Evolutionary conservation across 495 filamentous ascomycete genomes (phyloP), one percentile per base, ranked within the genome.

Genomic region (Annulohypoxylon stygium): DNA sequence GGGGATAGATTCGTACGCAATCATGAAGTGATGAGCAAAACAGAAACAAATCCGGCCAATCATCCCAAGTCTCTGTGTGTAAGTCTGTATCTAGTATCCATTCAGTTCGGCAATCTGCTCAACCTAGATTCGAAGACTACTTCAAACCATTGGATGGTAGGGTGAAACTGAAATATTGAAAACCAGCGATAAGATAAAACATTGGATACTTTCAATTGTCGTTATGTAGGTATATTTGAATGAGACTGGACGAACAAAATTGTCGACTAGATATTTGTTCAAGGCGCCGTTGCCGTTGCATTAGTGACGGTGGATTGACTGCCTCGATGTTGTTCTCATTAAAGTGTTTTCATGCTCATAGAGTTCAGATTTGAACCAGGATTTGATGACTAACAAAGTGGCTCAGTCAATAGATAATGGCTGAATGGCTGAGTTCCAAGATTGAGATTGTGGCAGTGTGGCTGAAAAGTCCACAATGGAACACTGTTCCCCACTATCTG

Each of bases 1-100:
- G 48, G 36, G 60, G 60, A 55, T 34, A 50, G 67, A 69, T 75
- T 61, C 69, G 73, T 69, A 64, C 39, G 47, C 60, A 41, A 50
- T 23, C 53, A 54, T 23, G 57, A 39, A 64, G 37, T 47, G 14
- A 36, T 25, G 48, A 62, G 43, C 45, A 36, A 58, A 55, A 34
- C 36, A 61, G 60, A 63, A 41, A 54, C 34, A 53, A 26, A 14
- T n/a, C 20, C 10, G 6, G 53, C 47, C 23, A 61, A 61, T 54
- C 55, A 61, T 37, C 34, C 54, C 10, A 2, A 23, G 2, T 10
- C 6, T 37, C 9, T 57, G 4, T 23, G 4, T 26, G 14, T 57
- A 16, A 0, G 16, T 57, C 34, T 36, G 53, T 37, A 57, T 20
- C 33, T 7, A 57, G 53, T 37, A 57, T 20, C 33, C 16, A 57